phyloP scores from a whole-genome alignment of 2,329 filamentous ascomycete species.

The Blumeria hordei region DNA sequence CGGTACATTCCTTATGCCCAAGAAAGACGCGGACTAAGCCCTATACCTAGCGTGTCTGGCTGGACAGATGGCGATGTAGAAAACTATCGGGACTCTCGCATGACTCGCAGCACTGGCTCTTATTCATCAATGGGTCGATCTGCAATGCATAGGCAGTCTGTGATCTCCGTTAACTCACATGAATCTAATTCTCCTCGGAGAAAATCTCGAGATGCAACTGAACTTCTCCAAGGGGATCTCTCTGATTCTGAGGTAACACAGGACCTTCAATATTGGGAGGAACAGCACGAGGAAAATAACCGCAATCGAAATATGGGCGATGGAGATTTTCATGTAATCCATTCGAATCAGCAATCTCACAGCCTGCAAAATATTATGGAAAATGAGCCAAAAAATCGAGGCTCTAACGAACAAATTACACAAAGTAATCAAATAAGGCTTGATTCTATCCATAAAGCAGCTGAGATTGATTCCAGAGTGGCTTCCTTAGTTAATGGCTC shows the following conservation, averaged over 20 bases:
- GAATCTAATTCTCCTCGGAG: conserved; percentile 11
- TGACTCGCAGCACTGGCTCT: conserved; percentile 27
- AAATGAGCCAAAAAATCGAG: conserved; percentile 26
- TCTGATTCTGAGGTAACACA: conserved; percentile 23
- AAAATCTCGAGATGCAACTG: conserved; percentile 14
- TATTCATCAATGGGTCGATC: conserved; percentile 39
- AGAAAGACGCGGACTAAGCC: conserved; percentile 52
- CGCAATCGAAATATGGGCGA: conserved; percentile 26
- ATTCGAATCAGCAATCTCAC: too few relatives aligned
- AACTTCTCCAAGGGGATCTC: conserved; percentile 14
- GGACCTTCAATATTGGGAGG: conserved; percentile 15
- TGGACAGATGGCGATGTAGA: conserved; percentile 46
- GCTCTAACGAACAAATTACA: conserved; percentile 1
- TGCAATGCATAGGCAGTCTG: conserved; percentile 24
- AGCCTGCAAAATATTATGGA: too few relatives aligned
- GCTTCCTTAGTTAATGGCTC: conserved; percentile 69
- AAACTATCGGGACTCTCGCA: conserved; percentile 31
- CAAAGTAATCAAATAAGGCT: background rate
- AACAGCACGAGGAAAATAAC: conserved; percentile 15
- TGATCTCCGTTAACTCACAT: conserved; percentile 26
- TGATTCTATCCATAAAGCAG: conserved; percentile 45
- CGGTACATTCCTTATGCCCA: conserved; percentile 45
- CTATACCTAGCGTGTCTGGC: conserved; percentile 79
- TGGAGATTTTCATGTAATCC: conserved; percentile 2
- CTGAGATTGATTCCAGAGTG: conserved; percentile 68